Evolutionary conservation across 1,284 basidiomycete genomes (phyloP), one percentile per base, ranked within the genome.

Genomic region (Malassezia slooffiae): DNA sequence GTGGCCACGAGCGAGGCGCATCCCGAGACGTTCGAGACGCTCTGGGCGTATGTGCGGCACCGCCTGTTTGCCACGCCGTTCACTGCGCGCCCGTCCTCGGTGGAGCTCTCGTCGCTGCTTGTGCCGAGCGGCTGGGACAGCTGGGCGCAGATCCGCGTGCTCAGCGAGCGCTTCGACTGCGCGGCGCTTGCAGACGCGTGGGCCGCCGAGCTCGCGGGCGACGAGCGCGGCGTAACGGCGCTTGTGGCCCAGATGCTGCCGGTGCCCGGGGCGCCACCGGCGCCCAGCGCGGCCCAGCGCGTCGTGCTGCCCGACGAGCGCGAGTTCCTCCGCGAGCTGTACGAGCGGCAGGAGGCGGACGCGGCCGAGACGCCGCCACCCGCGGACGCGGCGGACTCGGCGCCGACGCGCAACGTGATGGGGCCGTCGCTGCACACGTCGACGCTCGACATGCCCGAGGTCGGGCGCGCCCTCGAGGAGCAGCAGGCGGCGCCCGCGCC

Each of bases 91-190:
- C 22, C 10, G 8, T 26, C 41, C 6, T 35, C 42, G n/a, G 75
- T 96, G 20, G 91, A 97, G 66, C 78, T 89, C 23, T 89, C 95
- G 60, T 81, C 80, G 7, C 83, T 97, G 36, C 77, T 93, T 35
- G 81, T 97, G 1, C 93, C 91, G 1, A 77, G 84, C 1, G 93
- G 91, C 2, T 97, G 91, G 93, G 91, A 97, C 70, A 85, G 83
- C 53, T 95, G 86, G 84, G 89, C 88, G 3, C 96, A 96, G 75
- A 95, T 96, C 53, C 76, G 77, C 3, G 83, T 95, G 2, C 72
- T 96, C 42, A 75, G 88, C 36, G 91, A 96, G 33, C 83, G 85
- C 0, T 97, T 96, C 58, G 87, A 93, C 50, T 80, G 85, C 1
- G 33, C 20, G 6, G 28, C 38, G 2, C 23, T 20, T 16, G 24